Percentiles rank a stretch among this genome's conserved stretches.
phyloP scores from a whole-genome alignment of 768 basidiomycete genomes.

The Saitozyma sp. region DNA sequence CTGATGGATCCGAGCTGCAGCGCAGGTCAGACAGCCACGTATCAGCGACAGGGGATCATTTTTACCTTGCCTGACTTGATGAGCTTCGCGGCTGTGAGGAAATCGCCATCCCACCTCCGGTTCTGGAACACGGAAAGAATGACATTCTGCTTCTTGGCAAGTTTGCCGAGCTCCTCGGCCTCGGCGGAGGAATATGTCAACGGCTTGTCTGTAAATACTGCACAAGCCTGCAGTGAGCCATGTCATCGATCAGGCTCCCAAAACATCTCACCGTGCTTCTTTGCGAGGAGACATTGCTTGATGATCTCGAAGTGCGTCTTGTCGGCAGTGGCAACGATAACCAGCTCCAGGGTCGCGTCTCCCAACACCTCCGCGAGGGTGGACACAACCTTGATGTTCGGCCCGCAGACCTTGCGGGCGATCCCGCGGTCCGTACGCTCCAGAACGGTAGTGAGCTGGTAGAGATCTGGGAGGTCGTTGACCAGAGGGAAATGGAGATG shows the following conservation, averaged over 20 bases:
- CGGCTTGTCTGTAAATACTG: slow-evolving; percentile 48
- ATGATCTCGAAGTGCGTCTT: slow-evolving; percentile 37
- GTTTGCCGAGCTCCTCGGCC: slow-evolving; percentile 29
- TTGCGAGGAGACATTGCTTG: slow-evolving; percentile 23
- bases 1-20: slow-evolving; percentile 56
- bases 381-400: slow-evolving; percentile 32
- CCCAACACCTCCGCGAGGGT: slow-evolving; percentile 27
- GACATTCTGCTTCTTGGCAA: slow-evolving; percentile 32
- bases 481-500: slow-evolving; percentile 82
- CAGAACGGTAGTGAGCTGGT: slow-evolving; percentile 51
- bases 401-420: slow-evolving; percentile 7
- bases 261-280: slow-evolving; percentile 41
- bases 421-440: slow-evolving; percentile 58
- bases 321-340: slow-evolving; percentile 37
- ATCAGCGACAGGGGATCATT: background rate
- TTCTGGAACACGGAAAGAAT: slow-evolving; percentile 49
- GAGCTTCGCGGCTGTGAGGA: slow-evolving; percentile 40
- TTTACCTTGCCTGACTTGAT: slow-evolving; percentile 48
- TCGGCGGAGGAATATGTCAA: slow-evolving; percentile 29
- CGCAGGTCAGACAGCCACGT: background rate
- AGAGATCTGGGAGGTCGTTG: slow-evolving; percentile 53
- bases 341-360: slow-evolving; percentile 53
- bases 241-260: background rate
- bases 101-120: slow-evolving; percentile 49
- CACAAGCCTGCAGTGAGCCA: slow-evolving; percentile 39